Percentiles rank a stretch among this genome's conserved stretches.
phyloP scores from a whole-genome alignment of 257 asterid species.

The Nicotiana attenuata region DNA sequence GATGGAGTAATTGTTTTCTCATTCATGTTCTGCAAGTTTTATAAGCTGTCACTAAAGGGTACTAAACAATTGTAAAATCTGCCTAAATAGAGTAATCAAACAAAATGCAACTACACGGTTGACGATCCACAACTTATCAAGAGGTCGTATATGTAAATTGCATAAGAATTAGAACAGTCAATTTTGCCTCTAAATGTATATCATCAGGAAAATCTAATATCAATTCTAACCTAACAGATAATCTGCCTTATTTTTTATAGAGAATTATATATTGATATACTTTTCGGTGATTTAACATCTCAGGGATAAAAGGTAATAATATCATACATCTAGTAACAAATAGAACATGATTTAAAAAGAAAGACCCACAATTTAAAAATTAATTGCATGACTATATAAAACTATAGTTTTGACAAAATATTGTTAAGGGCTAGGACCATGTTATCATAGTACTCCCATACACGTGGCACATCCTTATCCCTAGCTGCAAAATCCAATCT shows the following conservation, averaged over 20 bases:
- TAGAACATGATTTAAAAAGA: background rate
- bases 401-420: conserved; percentile 36
- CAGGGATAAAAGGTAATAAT: background rate
- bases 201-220: background rate
- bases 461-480: conserved; percentile 50
- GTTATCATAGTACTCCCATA: conserved; percentile 34
- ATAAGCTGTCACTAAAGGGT: background rate
- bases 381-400: background rate
- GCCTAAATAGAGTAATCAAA: background rate
- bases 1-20: too few species aligned
- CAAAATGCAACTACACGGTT: background rate
- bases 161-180: background rate
- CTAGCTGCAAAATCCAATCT: conserved; percentile 70
- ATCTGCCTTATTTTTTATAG: background rate
- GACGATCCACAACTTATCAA: background rate
- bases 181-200: background rate
- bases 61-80: background rate
- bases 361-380: background rate
- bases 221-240: background rate
- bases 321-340: background rate
- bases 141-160: background rate
- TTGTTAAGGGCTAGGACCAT: conserved; percentile 38
- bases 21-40: background rate
- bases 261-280: too few species aligned
- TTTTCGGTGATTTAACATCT: background rate